A percentile compares a stretch with the other conserved stretches of the same genome.
phyloP scores from a whole-genome alignment of 768 basidiomycete genomes.

The Cyclocybe aegerita region DNA sequence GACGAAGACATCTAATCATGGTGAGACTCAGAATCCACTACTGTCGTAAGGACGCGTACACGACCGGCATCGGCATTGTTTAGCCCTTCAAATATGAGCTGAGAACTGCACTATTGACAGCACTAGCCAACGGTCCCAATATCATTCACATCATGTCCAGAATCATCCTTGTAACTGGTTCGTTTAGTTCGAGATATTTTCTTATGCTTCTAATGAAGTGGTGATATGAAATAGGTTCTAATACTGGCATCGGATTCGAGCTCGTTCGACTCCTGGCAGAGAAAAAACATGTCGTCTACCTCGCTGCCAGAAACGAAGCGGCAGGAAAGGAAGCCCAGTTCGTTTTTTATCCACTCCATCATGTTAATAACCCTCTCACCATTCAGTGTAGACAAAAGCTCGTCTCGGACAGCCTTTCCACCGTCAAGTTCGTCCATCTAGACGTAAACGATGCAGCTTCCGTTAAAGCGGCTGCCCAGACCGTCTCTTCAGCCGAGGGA shows the following conservation, averaged over 20 bases:
- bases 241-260: constrained; percentile 3
- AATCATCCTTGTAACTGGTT: constrained; percentile 41
- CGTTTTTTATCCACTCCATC: constrained; percentile 7
- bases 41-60: no score
- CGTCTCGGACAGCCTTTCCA: constrained; percentile 28
- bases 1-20: no score
- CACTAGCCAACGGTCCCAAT: neutral
- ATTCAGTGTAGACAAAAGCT: constrained; percentile 33
- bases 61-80: no score
- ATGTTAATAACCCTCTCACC: neutral
- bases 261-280: constrained; percentile 1
- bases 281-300: neutral
- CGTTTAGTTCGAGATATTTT: neutral
- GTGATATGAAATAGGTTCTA: constrained; percentile 17
- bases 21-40: no score
- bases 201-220: neutral
- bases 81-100: no score
- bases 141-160: constrained; percentile 22
- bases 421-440: constrained; percentile 35
- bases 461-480: constrained; percentile 31
- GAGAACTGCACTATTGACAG: no score
- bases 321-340: constrained; percentile 42
- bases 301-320: neutral
- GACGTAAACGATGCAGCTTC: constrained; percentile 37
- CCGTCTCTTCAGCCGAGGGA: constrained; percentile 38